Conservation (phyloP, 2,329 filamentous ascomycete species). For the Fusarium circinatum region DNA sequence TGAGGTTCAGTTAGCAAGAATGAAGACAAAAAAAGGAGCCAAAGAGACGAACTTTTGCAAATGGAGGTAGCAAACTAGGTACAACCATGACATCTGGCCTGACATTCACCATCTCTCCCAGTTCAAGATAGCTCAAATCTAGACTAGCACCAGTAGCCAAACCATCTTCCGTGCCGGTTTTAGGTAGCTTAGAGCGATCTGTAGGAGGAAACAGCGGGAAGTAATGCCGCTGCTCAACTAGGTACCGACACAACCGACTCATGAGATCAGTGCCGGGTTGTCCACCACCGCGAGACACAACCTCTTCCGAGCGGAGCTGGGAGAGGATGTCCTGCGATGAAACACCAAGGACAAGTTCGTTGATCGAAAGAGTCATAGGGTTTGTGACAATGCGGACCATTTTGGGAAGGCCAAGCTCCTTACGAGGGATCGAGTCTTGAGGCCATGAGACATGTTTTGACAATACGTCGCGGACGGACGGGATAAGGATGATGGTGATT, state of each 20-base stretch:
- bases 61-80: slow-evolving; percentile 85
- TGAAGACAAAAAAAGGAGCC: background rate
- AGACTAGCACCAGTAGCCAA: slow-evolving; percentile 79
- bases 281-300: slow-evolving; percentile 47
- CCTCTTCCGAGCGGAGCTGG: slow-evolving; percentile 81
- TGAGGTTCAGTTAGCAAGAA: slow-evolving; percentile 50
- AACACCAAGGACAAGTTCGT: slow-evolving; percentile 85
- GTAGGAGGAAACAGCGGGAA: slow-evolving; percentile 88
- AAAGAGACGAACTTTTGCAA: slow-evolving; percentile 77
- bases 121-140: slow-evolving; percentile 84
- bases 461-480: slow-evolving; percentile 84
- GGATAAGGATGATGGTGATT: slow-evolving; percentile 83
- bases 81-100: slow-evolving; percentile 85
- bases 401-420: slow-evolving; percentile 82
- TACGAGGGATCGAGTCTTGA: slow-evolving; percentile 68
- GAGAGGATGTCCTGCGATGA: slow-evolving; percentile 86
- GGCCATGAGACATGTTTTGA: slow-evolving; percentile 90
- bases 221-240: slow-evolving; percentile 92
- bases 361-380: slow-evolving; percentile 87
- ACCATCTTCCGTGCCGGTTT: slow-evolving; percentile 68
- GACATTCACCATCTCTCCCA: slow-evolving; percentile 90
- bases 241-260: slow-evolving; percentile 76
- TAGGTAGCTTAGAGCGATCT: slow-evolving; percentile 73
- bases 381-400: slow-evolving; percentile 84
- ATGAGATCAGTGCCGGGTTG: slow-evolving; percentile 63